Base-by-base conservation (phyloP, 345 rosid species). In the Theobroma cacao region DNA sequence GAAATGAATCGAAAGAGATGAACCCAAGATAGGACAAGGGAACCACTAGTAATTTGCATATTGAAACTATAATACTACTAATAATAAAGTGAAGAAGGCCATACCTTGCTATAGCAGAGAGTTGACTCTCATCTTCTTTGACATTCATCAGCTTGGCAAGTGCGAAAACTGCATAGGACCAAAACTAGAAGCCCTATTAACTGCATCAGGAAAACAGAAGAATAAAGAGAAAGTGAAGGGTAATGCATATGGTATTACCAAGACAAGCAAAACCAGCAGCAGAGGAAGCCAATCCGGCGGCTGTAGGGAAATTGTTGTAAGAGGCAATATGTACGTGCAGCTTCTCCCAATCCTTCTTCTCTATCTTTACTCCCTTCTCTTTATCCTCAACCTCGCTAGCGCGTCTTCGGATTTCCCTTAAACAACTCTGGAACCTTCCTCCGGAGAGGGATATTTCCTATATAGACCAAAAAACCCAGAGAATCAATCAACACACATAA, bases 201-300 rank as follows among this genome's bases (percentile, higher is more conserved):
- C 34, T 10, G 11, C 12, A 24, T 2, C 24, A 17, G 17, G 7
- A 36, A 20, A 20, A 31, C n/a, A 34, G 1, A 10, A 41, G 26
- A 52, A 18, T 10, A 34, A 65, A 45, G 26, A 41, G 20, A 20
- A 26, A 56, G 26, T 50, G 68, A 38, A 9, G 8, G 2, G 1
- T 30, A 7, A 6, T 60, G 18, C 13, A 28, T 41, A 45, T 68
- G 4, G 4, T n/a, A 18, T 79, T 88, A 94, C 99, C 99, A 66
- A 96, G 91, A 86, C 99, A 96, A 74, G 99, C 98, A 81, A 96
- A 88, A 41, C 99, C 99, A 80, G 99, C 98, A 0, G 99, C 99
- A 38, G 99, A 96, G 83, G 99, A 96, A 82, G 99, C 99, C 87
- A 96, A 85, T 26, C 99, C 99, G 84, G 98, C 99, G 72, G 98